Evolutionary conservation across 139 green algal genomes (phyloP).

Genomic region (Picochlorum sp.): DNA sequence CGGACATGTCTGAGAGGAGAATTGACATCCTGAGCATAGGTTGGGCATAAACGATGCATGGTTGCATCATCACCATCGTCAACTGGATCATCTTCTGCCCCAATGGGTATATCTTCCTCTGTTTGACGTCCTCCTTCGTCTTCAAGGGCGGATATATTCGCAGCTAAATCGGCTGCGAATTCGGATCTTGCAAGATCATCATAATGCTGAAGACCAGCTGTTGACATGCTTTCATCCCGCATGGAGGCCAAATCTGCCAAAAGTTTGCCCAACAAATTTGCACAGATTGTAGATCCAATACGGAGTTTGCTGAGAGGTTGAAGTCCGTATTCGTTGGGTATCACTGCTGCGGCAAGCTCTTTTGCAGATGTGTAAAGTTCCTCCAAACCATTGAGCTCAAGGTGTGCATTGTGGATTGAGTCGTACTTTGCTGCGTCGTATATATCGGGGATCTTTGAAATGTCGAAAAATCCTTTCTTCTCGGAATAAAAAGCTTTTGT

Average conservation of each 20-base stretch:
- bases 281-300: conserved; percentile 64
- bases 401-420: conserved; percentile 85
- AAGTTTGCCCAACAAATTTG: conserved; percentile 82
- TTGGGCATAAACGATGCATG: conserved; percentile 65
- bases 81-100: not conserved
- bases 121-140: not conserved
- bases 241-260: conserved; percentile 82
- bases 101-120: not conserved
- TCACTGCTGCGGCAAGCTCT: conserved; percentile 66
- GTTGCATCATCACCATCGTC: conserved; percentile 4
- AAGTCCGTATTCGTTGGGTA: conserved; percentile 84
- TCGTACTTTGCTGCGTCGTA: conserved; percentile 91
- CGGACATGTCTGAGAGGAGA: conserved; percentile 89
- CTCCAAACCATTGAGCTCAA: conserved; percentile 49
- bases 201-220: conserved; percentile 20
- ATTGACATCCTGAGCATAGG: conserved; percentile 87
- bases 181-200: not conserved
- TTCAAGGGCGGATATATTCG: not conserved
- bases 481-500: conserved; percentile 72
- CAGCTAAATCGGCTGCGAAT: not conserved
- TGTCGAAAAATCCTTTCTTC: conserved; percentile 76
- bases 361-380: conserved; percentile 54
- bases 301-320: conserved; percentile 51
- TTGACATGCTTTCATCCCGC: conserved; percentile 55
- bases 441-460: conserved; percentile 91